These are phyloP conservation scores for Xylariaceae sp. DNA, from an alignment of 2,329 filamentous ascomycete species.

Conservation along the genomic window DNA sequence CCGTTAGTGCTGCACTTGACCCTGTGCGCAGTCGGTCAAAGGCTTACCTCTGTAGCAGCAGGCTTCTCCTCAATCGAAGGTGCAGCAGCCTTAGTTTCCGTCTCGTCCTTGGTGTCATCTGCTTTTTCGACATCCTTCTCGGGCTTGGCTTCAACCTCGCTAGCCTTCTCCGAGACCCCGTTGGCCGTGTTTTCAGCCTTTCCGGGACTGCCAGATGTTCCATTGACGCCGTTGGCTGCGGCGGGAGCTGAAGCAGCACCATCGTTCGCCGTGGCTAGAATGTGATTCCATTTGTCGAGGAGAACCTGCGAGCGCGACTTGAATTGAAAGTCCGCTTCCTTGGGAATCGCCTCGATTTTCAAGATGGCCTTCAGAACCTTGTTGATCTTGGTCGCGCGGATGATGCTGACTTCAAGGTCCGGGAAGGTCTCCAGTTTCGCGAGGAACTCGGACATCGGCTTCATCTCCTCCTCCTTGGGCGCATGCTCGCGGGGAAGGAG, in stretches of 20 bases:
- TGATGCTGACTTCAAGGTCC: conserved; percentile 82
- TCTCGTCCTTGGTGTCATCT: conserved; percentile 33
- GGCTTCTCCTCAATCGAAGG: conserved; percentile 11
- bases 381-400: conserved; percentile 91
- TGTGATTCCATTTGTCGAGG: conserved; percentile 82
- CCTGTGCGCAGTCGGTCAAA: too few species aligned
- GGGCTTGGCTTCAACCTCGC: conserved; percentile 13
- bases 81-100: conserved; percentile 25
- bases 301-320: conserved; percentile 73
- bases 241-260: conserved; percentile 27
- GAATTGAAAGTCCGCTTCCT: conserved; percentile 84
- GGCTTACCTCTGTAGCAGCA: conserved; percentile 28
- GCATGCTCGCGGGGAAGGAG: conserved; percentile 77
- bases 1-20: too few species aligned
- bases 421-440: conserved; percentile 70
- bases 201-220: conserved; percentile 26
- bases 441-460: conserved; percentile 67
- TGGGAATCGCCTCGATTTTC: conserved; percentile 77
- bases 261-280: conserved; percentile 55
- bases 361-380: conserved; percentile 94
- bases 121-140: conserved; percentile 27
- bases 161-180: conserved; percentile 16
- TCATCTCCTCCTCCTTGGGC: conserved; percentile 82
- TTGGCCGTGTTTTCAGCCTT: conserved; percentile 23
- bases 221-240: conserved; percentile 43